Evolutionary conservation across 1,284 basidiomycete species (phyloP).

Genomic region (Kwoniella shivajii): DNA sequence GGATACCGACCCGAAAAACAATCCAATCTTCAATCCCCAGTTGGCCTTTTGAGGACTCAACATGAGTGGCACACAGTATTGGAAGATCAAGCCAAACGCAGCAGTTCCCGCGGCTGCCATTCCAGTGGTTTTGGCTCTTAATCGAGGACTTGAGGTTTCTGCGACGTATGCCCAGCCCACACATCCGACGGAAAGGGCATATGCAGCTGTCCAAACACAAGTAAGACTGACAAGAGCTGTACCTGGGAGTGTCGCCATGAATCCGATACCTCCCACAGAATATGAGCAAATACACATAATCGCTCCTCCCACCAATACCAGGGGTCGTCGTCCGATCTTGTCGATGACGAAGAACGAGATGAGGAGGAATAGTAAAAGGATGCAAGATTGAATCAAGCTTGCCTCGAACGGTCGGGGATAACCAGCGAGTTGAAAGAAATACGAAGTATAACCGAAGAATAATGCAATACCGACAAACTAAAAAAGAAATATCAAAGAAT

Average conservation of each 20-base stretch:
- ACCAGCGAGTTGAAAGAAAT: slow-evolving; percentile 22
- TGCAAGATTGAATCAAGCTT: slow-evolving; percentile 14
- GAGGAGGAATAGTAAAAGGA: slow-evolving; percentile 5
- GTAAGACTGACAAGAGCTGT: slow-evolving; percentile 3
- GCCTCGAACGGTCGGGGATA: slow-evolving; percentile 18
- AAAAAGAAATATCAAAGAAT: background rate
- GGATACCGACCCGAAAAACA: slow-evolving; percentile 22
- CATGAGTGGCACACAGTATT: slow-evolving; percentile 29
- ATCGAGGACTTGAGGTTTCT: slow-evolving; percentile 15
- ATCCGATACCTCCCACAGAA: background rate
- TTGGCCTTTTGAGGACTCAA: slow-evolving; percentile 9
- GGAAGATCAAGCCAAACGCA: slow-evolving; percentile 22
- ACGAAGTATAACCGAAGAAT: slow-evolving; percentile 17
- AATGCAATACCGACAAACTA: slow-evolving; percentile 19
- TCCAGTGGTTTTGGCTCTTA: slow-evolving; percentile 22
- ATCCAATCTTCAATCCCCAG: slow-evolving; percentile 15
- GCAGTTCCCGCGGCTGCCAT: slow-evolving; percentile 16
- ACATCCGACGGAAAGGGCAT: slow-evolving; percentile 6
- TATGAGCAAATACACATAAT: background rate
- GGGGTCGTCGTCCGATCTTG: slow-evolving; percentile 12
- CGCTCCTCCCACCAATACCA: background rate
- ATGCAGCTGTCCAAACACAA: slow-evolving; percentile 19
- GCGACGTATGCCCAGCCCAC: slow-evolving; percentile 3
- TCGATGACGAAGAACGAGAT: slow-evolving; percentile 12
- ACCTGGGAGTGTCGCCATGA: background rate